These are phyloP conservation scores for Cystofilobasidium capitatum DNA, from an alignment of 768 basidiomycete genomes.

Conservation along the genomic window DNA sequence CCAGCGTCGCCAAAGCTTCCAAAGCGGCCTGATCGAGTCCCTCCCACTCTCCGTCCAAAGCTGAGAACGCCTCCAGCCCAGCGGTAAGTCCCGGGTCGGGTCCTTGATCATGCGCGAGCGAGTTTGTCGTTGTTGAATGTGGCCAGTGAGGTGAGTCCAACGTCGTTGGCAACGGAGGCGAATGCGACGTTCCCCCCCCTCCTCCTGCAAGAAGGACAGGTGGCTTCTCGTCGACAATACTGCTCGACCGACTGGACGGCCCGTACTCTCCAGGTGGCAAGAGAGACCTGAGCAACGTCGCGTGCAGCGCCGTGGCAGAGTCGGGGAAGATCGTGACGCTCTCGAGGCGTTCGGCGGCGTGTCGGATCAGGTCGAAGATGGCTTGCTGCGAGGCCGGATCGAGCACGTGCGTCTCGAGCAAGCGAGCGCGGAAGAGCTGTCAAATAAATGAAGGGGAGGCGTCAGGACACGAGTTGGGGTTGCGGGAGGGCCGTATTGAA, in stretches of 20 bases:
- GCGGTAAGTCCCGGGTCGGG: too few species aligned
- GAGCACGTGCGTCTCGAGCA: slow-evolving; percentile 21
- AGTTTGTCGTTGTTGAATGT: too few species aligned
- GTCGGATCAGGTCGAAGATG: slow-evolving; percentile 19
- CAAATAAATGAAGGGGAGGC: not conserved
- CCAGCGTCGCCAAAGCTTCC: not conserved
- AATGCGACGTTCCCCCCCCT: too few species aligned
- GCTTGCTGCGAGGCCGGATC: slow-evolving; percentile 2
- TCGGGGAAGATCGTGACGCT: not conserved
- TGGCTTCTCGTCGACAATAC: not conserved
- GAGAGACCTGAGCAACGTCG: not conserved
- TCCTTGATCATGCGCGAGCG: too few species aligned
- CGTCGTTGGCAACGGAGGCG: too few species aligned
- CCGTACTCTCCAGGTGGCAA: not conserved
- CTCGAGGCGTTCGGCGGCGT: slow-evolving; percentile 6
- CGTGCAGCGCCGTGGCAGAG: slow-evolving; percentile 11
- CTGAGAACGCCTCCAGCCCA: not conserved
- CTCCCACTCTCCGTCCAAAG: not conserved
- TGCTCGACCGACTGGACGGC: not conserved
- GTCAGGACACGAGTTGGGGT: not conserved
- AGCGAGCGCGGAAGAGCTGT: slow-evolving; percentile 17
- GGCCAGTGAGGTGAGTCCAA: too few species aligned
- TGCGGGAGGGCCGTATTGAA: not conserved
- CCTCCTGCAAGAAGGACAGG: not conserved
- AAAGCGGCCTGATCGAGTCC: not conserved